Evolutionary conservation across 2,329 filamentous ascomycete genomes (phyloP).

Genomic region (Neoarthrinium moseri): DNA sequence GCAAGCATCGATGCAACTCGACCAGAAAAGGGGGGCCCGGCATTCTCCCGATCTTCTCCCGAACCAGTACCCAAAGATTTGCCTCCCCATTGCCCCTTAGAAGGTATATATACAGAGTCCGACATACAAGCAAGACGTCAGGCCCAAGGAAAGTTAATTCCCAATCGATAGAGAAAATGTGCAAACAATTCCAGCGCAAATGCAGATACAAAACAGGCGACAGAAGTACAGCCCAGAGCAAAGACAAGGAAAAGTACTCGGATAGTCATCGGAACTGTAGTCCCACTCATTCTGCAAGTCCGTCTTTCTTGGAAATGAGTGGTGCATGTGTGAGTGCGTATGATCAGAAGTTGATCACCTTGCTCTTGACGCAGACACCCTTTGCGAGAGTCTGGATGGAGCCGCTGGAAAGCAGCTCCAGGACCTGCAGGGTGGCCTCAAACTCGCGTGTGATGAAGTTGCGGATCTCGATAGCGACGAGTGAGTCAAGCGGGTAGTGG

Average conservation of each 20-base stretch:
- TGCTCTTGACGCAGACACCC: slow-evolving; percentile 46
- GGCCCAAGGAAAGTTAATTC: not conserved
- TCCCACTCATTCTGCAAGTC: not conserved
- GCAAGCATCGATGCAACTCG: not conserved
- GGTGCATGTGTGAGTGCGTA: too few relatives aligned
- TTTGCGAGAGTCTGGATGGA: slow-evolving; percentile 47
- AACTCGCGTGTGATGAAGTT: slow-evolving; percentile 51
- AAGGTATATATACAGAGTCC: not conserved
- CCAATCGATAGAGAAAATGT: slow-evolving; percentile 1
- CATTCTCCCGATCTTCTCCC: too few relatives aligned
- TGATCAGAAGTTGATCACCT: slow-evolving; percentile 30
- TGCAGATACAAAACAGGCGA: not conserved
- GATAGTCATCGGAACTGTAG: too few relatives aligned
- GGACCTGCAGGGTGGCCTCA: slow-evolving; percentile 50
- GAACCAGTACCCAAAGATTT: too few relatives aligned
- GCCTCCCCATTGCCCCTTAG: too few relatives aligned
- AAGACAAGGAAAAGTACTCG: not conserved
- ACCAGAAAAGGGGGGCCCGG: not conserved
- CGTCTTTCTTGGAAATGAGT: not conserved
- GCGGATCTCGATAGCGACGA: slow-evolving; percentile 48
- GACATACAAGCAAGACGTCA: too few relatives aligned
- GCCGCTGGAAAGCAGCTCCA: slow-evolving; percentile 53
- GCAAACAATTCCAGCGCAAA: slow-evolving; percentile 2
- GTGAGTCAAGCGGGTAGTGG: slow-evolving; percentile 45
- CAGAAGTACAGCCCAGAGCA: not conserved